Conservation (phyloP, 73 alveolate genomes). For the Uronychia setigera region DNA sequence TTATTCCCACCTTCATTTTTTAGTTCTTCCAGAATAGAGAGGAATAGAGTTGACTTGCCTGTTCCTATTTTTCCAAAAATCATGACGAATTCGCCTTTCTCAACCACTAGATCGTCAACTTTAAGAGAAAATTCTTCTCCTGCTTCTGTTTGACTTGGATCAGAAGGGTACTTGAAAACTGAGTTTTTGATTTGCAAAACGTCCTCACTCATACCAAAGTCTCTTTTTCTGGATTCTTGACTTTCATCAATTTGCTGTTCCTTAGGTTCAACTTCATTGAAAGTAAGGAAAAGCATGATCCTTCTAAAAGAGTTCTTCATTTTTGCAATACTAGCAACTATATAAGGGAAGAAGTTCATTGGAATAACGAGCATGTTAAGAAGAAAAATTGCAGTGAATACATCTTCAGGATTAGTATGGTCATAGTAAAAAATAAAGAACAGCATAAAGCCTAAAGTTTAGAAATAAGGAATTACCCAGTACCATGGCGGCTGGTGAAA, state of each 20-base stretch:
- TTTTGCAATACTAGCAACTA: not conserved
- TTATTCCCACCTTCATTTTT: not conserved
- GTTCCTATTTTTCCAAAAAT: not conserved
- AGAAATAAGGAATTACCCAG: not conserved
- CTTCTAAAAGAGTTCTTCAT: not conserved
- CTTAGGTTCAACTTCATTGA: not conserved
- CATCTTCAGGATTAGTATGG: not conserved
- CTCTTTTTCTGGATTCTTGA: not conserved
- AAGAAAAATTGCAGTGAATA: not conserved
- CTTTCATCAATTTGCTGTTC: not conserved
- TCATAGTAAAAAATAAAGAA: not conserved
- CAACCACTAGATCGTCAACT: not conserved
- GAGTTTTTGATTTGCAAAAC: not conserved
- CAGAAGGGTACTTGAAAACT: not conserved
- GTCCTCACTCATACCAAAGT: not conserved
- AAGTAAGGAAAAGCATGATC: not conserved
- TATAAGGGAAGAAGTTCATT: not conserved
- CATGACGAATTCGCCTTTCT: not conserved
- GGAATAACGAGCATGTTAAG: not conserved
- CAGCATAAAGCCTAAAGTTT: not conserved
- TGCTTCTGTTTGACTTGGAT: not conserved
- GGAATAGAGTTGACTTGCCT: slow-evolving; percentile 4
- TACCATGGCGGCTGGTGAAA: not conserved
- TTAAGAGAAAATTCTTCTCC: not conserved
- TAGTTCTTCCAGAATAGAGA: slow-evolving; percentile 8